A percentile compares a stretch with the other conserved stretches of the same genome.
Conservation (phyloP, 108 stramenopile species). For the Fistulifera pelliculosa region DNA sequence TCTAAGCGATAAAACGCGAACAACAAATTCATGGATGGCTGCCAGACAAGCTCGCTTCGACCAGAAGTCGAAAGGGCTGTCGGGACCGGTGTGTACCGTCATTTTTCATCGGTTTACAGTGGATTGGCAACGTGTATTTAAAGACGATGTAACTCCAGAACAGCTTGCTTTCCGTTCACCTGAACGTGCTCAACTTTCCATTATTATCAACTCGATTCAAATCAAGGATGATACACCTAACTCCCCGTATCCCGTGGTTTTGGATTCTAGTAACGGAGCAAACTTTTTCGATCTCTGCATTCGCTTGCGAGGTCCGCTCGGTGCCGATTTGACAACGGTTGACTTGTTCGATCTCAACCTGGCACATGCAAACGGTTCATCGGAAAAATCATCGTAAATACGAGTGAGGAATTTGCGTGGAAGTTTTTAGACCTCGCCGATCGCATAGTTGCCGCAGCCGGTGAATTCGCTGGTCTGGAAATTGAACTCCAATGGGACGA, state of each 20-base stretch:
- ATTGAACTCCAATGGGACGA: conserved; percentile 61
- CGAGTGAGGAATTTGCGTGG: conserved; percentile 82
- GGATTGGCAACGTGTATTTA: conserved; percentile 79
- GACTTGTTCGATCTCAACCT: conserved; percentile 73
- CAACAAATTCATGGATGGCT: background rate
- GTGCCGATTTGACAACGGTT: conserved; percentile 62
- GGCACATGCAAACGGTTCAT: conserved; percentile 52
- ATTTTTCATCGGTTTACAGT: conserved; percentile 61
- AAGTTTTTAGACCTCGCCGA: conserved; percentile 64
- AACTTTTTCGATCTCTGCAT: conserved; percentile 77
- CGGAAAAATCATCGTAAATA: conserved; percentile 61
- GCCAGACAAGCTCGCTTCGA: conserved; percentile 7
- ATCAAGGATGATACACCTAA: conserved; percentile 68
- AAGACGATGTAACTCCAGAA: conserved; percentile 26
- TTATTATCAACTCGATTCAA: conserved; percentile 58
- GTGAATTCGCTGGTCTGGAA: conserved; percentile 55
- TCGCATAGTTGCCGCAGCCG: conserved; percentile 54
- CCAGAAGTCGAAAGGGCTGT: background rate
- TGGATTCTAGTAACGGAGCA: conserved; percentile 42
- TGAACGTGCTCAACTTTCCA: conserved; percentile 64
- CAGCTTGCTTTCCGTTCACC: conserved; percentile 15
- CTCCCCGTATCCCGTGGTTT: conserved; percentile 49
- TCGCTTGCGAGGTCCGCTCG: conserved; percentile 54
- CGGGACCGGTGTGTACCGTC: conserved; percentile 34
- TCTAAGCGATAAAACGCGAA: background rate